A percentile compares a stretch with the other conserved stretches of the same genome.
Conservation (phyloP, 208 protist genomes). For the Trypanosoma conorhini region DNA sequence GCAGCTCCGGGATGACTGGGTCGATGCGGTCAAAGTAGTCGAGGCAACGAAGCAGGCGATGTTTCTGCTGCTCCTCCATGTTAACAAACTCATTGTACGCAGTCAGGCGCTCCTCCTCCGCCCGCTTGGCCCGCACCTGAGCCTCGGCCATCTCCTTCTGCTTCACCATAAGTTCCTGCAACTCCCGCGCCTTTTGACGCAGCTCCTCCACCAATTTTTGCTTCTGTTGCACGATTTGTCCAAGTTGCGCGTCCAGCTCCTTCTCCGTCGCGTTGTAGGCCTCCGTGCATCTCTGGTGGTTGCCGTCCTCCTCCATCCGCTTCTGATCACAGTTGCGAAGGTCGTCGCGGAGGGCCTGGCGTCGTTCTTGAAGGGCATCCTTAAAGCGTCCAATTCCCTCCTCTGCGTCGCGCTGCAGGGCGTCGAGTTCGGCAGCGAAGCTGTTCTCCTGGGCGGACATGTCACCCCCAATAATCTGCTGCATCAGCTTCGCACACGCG, state of each 20-base stretch:
- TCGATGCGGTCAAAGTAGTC: constrained; percentile 61
- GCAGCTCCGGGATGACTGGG: constrained; percentile 46
- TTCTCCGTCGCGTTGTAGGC: constrained; percentile 39
- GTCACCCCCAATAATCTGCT: constrained; percentile 44
- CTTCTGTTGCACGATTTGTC: constrained; percentile 43
- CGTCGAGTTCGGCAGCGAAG: constrained; percentile 51
- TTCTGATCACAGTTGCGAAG: constrained; percentile 48
- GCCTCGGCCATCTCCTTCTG: constrained; percentile 56
- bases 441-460: constrained; percentile 25
- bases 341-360: constrained; percentile 43
- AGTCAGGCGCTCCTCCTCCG: constrained; percentile 59
- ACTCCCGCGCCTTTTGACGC: constrained; percentile 55
- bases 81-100: constrained; percentile 77
- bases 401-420: constrained; percentile 52
- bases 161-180: constrained; percentile 54
- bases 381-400: constrained; percentile 50
- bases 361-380: constrained; percentile 45
- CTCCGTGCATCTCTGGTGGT: constrained; percentile 37
- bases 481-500: constrained; percentile 54
- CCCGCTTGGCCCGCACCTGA: constrained; percentile 43
- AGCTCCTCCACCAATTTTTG: constrained; percentile 70
- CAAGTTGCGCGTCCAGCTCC: constrained; percentile 34
- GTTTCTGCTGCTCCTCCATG: constrained; percentile 61
- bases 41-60: constrained; percentile 58
- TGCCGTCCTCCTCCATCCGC: constrained; percentile 42